Evolutionary conservation across 208 protist species (phyloP).

Genomic region (Leishmania tropica): DNA sequence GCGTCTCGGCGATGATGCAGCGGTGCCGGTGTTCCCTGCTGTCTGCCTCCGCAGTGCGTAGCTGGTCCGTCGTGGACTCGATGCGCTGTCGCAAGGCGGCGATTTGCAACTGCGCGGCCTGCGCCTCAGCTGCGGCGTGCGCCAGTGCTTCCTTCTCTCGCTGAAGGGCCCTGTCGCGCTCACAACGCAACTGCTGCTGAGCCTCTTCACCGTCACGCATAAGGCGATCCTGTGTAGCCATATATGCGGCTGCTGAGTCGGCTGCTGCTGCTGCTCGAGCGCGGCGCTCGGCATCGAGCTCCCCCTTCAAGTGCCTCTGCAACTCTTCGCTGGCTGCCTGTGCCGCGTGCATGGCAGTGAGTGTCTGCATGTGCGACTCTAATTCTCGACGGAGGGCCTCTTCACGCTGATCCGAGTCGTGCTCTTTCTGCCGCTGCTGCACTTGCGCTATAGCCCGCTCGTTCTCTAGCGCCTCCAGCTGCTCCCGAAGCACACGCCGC

Average conservation of each 20-base stretch:
- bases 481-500: conserved; percentile 1
- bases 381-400: neutral
- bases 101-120: neutral
- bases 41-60: conserved; percentile 1
- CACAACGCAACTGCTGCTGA: neutral
- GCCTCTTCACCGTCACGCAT: neutral
- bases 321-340: neutral
- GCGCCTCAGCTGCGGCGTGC: neutral
- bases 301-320: neutral
- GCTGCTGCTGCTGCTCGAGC: neutral
- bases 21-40: neutral
- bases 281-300: conserved; percentile 12
- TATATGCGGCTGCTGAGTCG: too few relatives aligned
- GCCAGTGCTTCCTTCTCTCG: neutral
- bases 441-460: neutral
- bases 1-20: conserved; percentile 1
- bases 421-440: neutral
- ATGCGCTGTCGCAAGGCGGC: neutral
- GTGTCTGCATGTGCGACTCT: neutral
- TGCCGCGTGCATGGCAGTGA: neutral
- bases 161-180: neutral
- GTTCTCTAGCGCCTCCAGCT: neutral
- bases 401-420: conserved; percentile 3
- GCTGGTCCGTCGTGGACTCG: neutral
- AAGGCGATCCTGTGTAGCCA: neutral